These are phyloP conservation scores for Monosporozyma unispora DNA, from an alignment of 805 yeast species.

Conservation along the genomic window DNA sequence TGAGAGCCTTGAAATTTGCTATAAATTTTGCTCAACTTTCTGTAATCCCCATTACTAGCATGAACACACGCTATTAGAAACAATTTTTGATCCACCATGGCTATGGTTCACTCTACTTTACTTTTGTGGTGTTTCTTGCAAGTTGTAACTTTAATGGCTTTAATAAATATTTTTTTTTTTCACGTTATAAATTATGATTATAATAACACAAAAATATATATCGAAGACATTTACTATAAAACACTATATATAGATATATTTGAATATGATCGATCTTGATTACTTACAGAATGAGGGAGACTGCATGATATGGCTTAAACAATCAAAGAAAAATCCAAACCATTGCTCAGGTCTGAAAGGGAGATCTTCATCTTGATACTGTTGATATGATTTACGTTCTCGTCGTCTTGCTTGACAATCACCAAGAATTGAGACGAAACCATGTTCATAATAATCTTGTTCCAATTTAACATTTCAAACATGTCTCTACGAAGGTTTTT, in stretches of 20 bases:
- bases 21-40: constrained; percentile 6
- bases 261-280: background rate
- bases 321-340: background rate
- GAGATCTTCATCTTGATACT: background rate
- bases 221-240: background rate
- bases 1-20: constrained; percentile 6
- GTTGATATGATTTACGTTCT: background rate
- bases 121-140: background rate
- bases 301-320: background rate
- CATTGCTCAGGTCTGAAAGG: background rate
- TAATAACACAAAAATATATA: background rate
- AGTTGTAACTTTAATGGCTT: background rate
- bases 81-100: constrained; percentile 12
- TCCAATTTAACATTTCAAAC: background rate
- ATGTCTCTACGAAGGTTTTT: background rate
- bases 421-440: background rate
- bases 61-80: constrained; percentile 18
- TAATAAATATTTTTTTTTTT: background rate
- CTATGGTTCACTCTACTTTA: background rate
- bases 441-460: background rate
- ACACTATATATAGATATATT: background rate
- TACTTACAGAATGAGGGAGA: background rate
- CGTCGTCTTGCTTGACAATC: background rate
- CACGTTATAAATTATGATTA: background rate
- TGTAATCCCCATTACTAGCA: constrained; percentile 18